A percentile compares a stretch with the other conserved stretches of the same genome.
Evolutionary conservation across 2,329 filamentous ascomycete species (phyloP).

Genomic region (Monilinia fructicola): DNA sequence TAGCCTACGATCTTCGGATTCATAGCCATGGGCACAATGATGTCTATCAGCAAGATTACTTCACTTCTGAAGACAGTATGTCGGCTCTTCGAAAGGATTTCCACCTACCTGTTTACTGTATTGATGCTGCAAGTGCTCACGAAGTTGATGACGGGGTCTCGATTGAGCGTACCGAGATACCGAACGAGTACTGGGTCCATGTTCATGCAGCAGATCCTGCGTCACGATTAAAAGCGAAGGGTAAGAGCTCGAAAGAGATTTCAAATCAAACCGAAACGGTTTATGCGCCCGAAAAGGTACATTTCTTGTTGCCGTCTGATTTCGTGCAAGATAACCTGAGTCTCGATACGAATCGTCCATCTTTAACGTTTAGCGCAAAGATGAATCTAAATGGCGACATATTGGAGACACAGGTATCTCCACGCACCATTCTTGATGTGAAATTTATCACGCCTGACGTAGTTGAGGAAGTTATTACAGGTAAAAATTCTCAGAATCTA

Average conservation of each 20-base stretch:
- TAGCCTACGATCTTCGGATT: slow-evolving; percentile 59
- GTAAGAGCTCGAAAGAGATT: slow-evolving; percentile 59
- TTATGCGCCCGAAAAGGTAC: slow-evolving; percentile 58
- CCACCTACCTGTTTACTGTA: slow-evolving; percentile 65
- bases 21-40: slow-evolving; percentile 3
- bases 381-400: slow-evolving; percentile 55
- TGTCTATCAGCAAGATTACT: background rate
- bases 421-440: slow-evolving; percentile 55
- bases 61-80: slow-evolving; percentile 47
- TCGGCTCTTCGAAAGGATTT: slow-evolving; percentile 57
- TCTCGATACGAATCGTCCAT: slow-evolving; percentile 51
- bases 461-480: slow-evolving; percentile 43
- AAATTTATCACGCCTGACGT: slow-evolving; percentile 56
- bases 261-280: slow-evolving; percentile 59
- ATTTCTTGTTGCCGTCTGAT: slow-evolving; percentile 57
- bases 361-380: slow-evolving; percentile 62
- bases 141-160: slow-evolving; percentile 82
- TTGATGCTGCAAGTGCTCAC: slow-evolving; percentile 64
- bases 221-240: slow-evolving; percentile 62
- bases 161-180: slow-evolving; percentile 55
- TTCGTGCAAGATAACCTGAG: slow-evolving; percentile 55
- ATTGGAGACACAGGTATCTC: slow-evolving; percentile 54
- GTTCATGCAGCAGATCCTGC: slow-evolving; percentile 78
- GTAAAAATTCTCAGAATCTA: slow-evolving; percentile 6
- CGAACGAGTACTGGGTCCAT: slow-evolving; percentile 69